A percentile compares a stretch with the other conserved stretches of the same genome.
phyloP scores from a whole-genome alignment of 164 flowering plant species.

The Vitis vinifera region ASM3070453v1 NC_081806.1:6598001-6598500 shows the following conservation, averaged over 20 bases:
- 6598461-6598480: conserved; percentile 67
- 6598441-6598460: conserved; percentile 60
- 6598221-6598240: conserved; percentile 52
- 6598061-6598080: conserved; percentile 43
- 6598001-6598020: conserved; percentile 32
- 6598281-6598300: conserved; percentile 74
- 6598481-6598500: conserved; percentile 53
- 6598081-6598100: conserved; percentile 57
- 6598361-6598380: too few relatives aligned
- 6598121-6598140: conserved; percentile 55
- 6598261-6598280: conserved; percentile 59
- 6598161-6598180: conserved; percentile 62
- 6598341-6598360: too few relatives aligned
- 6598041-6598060: conserved; percentile 41
- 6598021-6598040: conserved; percentile 48
- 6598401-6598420: not conserved
- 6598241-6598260: conserved; percentile 53
- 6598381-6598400: too few relatives aligned
- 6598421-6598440: too few relatives aligned
- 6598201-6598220: conserved; percentile 47
- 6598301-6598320: conserved; percentile 14
- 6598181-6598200: conserved; percentile 62
- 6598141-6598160: conserved; percentile 58
- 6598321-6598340: too few relatives aligned
- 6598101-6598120: conserved; percentile 71